Evolutionary conservation across 1,284 basidiomycete species (phyloP), one percentile per base, ranked within the genome.

Genomic region (Microbotryum lychnidis-dioicae): DNA sequence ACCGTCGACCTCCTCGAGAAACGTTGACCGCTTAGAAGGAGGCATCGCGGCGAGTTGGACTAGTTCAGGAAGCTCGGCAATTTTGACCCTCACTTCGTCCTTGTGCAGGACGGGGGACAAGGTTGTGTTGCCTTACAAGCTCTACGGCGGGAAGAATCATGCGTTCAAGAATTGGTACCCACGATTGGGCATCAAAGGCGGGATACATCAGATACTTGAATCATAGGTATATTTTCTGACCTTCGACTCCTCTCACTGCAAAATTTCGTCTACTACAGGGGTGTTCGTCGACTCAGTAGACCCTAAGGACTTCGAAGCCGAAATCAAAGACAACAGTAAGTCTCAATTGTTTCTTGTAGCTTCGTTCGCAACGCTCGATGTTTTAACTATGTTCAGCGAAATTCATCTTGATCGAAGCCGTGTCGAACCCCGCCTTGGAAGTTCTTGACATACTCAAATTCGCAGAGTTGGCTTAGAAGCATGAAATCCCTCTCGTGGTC

Each of bases 1-100:
- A 74, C 73, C 57, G 72, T 70, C 57, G 72, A 71, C 57, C 74
- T 75, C 27, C 74, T 75, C 60, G 74, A 75, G 62, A 70, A 75
- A 68, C 72, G 75, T 27, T 75, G n/a, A 73, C 74, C 46, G 72
- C 72, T 27, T 70, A 75, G 48, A 74, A 62, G 74, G 73, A 49
- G 74, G 75, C 56, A 67, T 69, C n/a, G 74, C 69, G 25, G 73
- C 74, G 37, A 68, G n/a, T 75, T 4, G 75, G 37, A 70, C 73
- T n/a, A 67, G 73, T 4, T 73, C 73, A 23, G 75, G 75, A 45
- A 73, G 75, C 62, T 68, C 71, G 9, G 74, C 74, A 12, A 73
- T 74, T 64, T 69, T 71, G 14, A 68, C 74, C 64, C 71, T 72
- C 14, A 54, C 75, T 29, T 65, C 74, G 37, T 68, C 72, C 49